phyloP scores from a whole-genome alignment of 2,329 filamentous ascomycete genomes.

The Ophiostoma tasmaniense region DNA sequence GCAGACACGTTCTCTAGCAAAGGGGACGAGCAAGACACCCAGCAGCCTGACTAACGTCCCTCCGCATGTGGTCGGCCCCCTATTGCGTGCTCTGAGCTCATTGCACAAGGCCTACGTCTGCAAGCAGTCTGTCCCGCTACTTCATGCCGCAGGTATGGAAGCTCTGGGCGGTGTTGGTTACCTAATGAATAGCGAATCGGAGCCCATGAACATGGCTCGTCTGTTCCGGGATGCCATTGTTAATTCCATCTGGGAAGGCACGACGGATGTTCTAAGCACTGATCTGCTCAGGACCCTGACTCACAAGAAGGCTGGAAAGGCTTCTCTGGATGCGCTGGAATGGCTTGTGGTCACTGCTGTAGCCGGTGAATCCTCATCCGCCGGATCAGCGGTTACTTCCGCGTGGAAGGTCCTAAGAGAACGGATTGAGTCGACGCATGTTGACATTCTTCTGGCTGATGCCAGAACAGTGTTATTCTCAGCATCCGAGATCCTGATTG shows the following conservation, averaged over 20 bases:
- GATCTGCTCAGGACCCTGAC: conserved; percentile 42
- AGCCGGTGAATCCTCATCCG: not conserved
- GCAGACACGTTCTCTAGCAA: conserved; percentile 21
- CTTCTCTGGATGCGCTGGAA: conserved; percentile 36
- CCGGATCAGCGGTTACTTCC: conserved; percentile 20
- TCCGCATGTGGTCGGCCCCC: conserved; percentile 28
- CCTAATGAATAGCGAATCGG: conserved; percentile 51
- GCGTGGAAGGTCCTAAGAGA: conserved; percentile 35
- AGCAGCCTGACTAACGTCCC: not conserved
- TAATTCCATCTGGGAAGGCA: conserved; percentile 55
- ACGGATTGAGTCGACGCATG: conserved; percentile 29
- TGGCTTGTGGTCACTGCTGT: conserved; percentile 27
- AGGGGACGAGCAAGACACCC: not conserved
- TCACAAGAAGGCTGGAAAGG: conserved; percentile 32
- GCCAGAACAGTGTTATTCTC: conserved; percentile 38
- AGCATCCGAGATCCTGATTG: conserved; percentile 37
- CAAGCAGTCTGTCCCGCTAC: conserved; percentile 39
- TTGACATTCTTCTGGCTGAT: conserved; percentile 36
- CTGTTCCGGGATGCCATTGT: conserved; percentile 58
- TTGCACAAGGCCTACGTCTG: conserved; percentile 52
- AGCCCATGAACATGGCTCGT: conserved; percentile 57
- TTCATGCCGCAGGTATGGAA: conserved; percentile 53
- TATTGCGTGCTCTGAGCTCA: conserved; percentile 52
- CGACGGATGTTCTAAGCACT: conserved; percentile 58
- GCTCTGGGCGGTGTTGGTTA: conserved; percentile 59